Percentiles rank a stretch among this genome's conserved stretches.
Evolutionary conservation across 1,284 basidiomycete species (phyloP).

Genomic region (Cystobasidium pallidum): DNA sequence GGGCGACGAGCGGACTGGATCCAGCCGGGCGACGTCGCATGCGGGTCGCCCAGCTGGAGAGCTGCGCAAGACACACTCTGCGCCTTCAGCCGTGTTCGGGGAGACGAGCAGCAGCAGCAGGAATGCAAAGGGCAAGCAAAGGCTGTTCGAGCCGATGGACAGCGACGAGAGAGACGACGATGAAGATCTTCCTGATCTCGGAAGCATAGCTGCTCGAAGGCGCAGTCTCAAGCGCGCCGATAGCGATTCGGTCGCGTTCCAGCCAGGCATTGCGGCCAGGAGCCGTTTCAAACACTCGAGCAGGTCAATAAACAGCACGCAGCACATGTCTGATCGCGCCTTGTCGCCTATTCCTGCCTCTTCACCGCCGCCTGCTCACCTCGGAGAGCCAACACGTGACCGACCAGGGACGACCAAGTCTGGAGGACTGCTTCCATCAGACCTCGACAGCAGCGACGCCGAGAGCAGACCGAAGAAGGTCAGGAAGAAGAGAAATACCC

Average conservation of each 20-base stretch:
- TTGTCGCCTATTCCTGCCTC: conserved; percentile 19
- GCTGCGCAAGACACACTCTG: conserved; percentile 22
- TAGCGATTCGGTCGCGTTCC: not conserved
- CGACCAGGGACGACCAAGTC: not conserved
- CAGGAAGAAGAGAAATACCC: conserved; percentile 4
- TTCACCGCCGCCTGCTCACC: not conserved
- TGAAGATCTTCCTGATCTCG: conserved; percentile 3
- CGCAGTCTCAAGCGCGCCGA: conserved; percentile 9
- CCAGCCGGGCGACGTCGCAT: not conserved
- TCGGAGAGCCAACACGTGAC: conserved; percentile 5
- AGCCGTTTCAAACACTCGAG: conserved; percentile 1
- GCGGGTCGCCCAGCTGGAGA: not conserved
- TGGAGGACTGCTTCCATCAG: not conserved
- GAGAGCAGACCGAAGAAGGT: conserved; percentile 18
- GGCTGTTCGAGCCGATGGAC: conserved; percentile 1
- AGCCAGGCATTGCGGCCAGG: not conserved
- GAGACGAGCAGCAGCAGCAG: not conserved
- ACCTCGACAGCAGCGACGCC: conserved; percentile 17
- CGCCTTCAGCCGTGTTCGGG: conserved; percentile 16
- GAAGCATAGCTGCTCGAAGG: not conserved
- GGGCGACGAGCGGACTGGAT: not conserved
- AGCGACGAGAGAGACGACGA: not conserved
- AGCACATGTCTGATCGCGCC: not conserved
- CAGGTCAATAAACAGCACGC: not conserved
- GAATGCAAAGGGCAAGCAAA: conserved; percentile 1